Evolutionary conservation across 768 basidiomycete species (phyloP), one percentile per base, ranked within the genome.

Genomic region (Lenzites betulinus): DNA sequence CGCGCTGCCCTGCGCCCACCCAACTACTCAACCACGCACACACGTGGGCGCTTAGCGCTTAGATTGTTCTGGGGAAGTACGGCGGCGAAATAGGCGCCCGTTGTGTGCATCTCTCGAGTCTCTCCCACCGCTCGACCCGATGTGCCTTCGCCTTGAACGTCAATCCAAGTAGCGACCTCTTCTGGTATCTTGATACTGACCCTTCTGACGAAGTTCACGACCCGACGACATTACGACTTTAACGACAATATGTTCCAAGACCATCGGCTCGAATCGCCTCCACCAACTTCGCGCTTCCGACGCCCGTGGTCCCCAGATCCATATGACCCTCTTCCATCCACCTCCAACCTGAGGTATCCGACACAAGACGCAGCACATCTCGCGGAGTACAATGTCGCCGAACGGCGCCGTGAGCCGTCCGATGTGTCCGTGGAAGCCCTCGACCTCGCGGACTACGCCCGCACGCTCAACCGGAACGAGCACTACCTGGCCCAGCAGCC

Each of bases 401-500:
- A 35, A 30, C 58, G 55, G 65, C 38, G 48, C 50, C 66, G 82
- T 60, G 83, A 87, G 60, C 74, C 80, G 4, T 86, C 87, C 7
- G 88, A 89, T 59, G 80, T 78, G 25, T 88, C 86, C 56, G 80
- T 89, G 1, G 87, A 89, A 68, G 87, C 87, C 3, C 79, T 89
- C 55, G 88, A 90, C 73, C 78, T 90, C 23, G 87, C 87, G 35
- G 88, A 89, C 70, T 90, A 89, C 72, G 78, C 86, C 7, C 74
- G 70, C 60, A 83, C 83, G 20, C 76, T 87, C 23, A 73, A 39
- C 53, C 73, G 35, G 71, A 77, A 60, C 73, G 73, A 67, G 64
- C 69, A 47, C 64, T 65, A 59, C 62, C 62, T 53, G 41, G 60
- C 67, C 42, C 56, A 63, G 16, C 65, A 65, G n/a, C 62, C 67